Conservation (phyloP, 192 early-diverging fungal species). For the Coemansia sp. region DNA sequence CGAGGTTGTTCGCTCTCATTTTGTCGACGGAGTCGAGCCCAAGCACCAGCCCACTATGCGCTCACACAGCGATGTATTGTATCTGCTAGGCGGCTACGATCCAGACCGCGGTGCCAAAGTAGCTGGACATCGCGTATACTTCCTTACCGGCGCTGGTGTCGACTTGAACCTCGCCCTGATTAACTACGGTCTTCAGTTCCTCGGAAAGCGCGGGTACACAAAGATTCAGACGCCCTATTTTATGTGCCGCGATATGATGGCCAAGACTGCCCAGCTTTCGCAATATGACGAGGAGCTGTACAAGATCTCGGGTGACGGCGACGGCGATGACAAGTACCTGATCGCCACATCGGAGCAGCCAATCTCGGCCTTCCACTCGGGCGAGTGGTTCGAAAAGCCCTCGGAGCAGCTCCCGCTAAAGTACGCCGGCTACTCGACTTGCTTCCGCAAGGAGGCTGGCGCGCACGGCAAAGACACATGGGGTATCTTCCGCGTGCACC, state of each 20-base stretch:
- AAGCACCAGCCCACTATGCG: conserved; percentile 62
- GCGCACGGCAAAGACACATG: conserved; percentile 90
- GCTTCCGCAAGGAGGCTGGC: conserved; percentile 99
- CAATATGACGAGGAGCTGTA: conserved; percentile 99
- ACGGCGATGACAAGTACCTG: conserved; percentile 91
- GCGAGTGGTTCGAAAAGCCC: conserved; percentile 94
- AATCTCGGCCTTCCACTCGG: conserved; percentile 92
- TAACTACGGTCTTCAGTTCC: conserved; percentile 93
- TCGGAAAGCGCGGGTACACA: conserved; percentile 76
- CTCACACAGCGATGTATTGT: conserved; percentile 93
- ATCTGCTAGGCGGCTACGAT: conserved; percentile 88
- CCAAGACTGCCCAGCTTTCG: conserved; percentile 95
- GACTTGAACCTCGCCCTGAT: conserved; percentile 96
- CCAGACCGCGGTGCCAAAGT: conserved; percentile 88
- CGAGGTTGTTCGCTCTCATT: conserved; percentile 64
- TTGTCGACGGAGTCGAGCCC: conserved; percentile 59
- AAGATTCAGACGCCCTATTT: conserved; percentile 98
- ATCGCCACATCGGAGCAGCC: conserved; percentile 99
- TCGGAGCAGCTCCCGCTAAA: conserved; percentile 88
- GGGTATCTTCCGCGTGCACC: conserved; percentile 98
- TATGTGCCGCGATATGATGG: conserved; percentile 96
- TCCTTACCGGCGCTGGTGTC: conserved; percentile 91
- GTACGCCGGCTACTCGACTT: conserved; percentile 96
- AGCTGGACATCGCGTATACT: conserved; percentile 99
- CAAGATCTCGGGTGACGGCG: conserved; percentile 80